These are phyloP conservation scores for Acidomyces sp. DNA, from an alignment of 495 filamentous ascomycete genomes.

Conservation along the genomic window DNA sequence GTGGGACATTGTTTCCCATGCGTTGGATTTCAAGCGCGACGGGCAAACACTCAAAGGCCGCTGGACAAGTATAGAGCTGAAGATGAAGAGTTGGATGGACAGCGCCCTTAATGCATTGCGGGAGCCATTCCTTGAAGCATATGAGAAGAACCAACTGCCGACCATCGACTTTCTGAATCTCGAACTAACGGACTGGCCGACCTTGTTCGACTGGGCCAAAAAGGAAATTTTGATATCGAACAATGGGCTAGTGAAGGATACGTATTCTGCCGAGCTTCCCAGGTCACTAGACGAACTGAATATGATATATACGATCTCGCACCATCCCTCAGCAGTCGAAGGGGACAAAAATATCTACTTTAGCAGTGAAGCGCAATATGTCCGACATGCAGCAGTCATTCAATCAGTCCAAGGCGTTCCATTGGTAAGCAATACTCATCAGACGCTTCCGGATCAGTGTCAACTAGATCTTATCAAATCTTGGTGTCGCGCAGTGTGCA, in stretches of 20 bases:
- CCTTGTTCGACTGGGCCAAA: constrained; percentile 59
- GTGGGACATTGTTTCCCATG: constrained; percentile 50
- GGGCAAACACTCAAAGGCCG: neutral
- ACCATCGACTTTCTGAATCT: constrained; percentile 59
- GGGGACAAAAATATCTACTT: no score
- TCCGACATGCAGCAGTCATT: no score
- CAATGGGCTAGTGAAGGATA: no score
- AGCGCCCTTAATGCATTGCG: constrained; percentile 70
- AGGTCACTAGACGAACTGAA: no score
- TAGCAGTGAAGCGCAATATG: no score
- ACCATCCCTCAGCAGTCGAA: no score
- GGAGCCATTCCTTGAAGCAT: constrained; percentile 60
- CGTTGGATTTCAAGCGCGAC: constrained; percentile 13
- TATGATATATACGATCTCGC: no score
- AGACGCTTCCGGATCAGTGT: no score
- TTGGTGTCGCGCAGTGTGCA: constrained; percentile 47
- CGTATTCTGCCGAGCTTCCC: no score
- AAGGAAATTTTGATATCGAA: no score
- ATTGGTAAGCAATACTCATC: no score
- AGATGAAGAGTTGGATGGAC: constrained; percentile 58
- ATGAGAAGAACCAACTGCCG: constrained; percentile 53
- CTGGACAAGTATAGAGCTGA: constrained; percentile 36
- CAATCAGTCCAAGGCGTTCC: no score
- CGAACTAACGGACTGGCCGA: constrained; percentile 61
- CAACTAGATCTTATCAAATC: constrained; percentile 38